Evolutionary conservation across 495 filamentous ascomycete species (phyloP), one percentile per base, ranked within the genome.

Genomic region (Penicillium chermesinum): DNA sequence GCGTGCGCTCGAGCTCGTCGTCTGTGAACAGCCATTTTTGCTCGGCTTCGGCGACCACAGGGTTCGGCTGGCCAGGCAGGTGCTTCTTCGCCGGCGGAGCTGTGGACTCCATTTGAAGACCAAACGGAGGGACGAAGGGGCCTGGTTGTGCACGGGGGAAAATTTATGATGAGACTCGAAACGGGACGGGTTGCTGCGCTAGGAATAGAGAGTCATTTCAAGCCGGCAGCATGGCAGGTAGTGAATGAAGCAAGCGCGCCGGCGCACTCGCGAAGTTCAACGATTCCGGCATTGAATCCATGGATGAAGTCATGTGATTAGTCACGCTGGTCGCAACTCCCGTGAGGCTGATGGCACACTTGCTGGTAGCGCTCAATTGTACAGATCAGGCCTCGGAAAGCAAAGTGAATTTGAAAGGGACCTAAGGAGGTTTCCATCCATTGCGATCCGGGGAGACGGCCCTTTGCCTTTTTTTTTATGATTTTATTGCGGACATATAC

Each of bases 21-120:
- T 86, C 77, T 13, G 85, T 85, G 61, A 97, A 96, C 35, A 90
- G 71, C 93, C 93, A 99, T 73, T 98, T 94, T 49, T 70, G 57
- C 54, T 84, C 77, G 20, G 72, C 67, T 40, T 73, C 71, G 37
- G 73, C 69, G 44, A 84, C 66, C 35, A 83, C 63, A 16, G 65
- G 63, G 44, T 76, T 73, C 12, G 71, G 71, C 0, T 66, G 61
- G 30, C 73, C 72, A 20, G 79, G 73, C 48, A 77, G 74, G 46
- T 69, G 67, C 41, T 62, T 65, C 49, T 45, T 41, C 34, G 54
- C 27, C 34, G 56, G 61, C 38, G 62, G 59, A 16, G 54, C 43
- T 13, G 58, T 37, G 25, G 63, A 67, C 40, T 62, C 69, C 69
- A 75, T 73, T 21, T 25, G 13, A 27, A 33, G 35, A 14, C 25